Percentiles rank a stretch among this genome's conserved stretches.
Conservation (phyloP, 176 grass and related monocot species). For the Saccharum officinarum region DNA sequence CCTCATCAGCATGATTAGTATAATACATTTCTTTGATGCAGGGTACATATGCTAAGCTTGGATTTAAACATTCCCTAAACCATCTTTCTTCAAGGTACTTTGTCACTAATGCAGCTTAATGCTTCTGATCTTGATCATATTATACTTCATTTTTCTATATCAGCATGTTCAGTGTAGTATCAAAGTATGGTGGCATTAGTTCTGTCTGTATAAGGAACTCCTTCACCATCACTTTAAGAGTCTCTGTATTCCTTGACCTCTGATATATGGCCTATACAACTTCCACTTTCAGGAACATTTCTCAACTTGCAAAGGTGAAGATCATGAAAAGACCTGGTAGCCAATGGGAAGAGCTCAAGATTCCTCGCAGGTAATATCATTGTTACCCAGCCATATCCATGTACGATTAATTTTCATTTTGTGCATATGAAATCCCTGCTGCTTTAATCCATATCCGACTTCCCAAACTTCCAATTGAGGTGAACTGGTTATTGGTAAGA, state of each 20-base stretch:
- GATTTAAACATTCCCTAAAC: constrained; percentile 58
- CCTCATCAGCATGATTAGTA: background rate
- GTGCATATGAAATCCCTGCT: background rate
- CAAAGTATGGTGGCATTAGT: background rate
- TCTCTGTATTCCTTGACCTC: background rate
- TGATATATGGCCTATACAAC: constrained; percentile 7
- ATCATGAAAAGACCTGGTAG: constrained; percentile 70
- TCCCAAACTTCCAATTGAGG: background rate
- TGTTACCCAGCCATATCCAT: background rate
- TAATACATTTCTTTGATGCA: constrained; percentile 41
- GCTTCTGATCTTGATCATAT: background rate
- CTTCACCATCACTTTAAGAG: background rate
- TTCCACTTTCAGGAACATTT: constrained; percentile 74
- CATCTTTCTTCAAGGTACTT: constrained; percentile 80
- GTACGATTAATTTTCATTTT: background rate
- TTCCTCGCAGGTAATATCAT: constrained; percentile 61
- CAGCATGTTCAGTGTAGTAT: background rate
- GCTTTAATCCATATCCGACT: background rate
- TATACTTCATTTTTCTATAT: constrained; percentile 2
- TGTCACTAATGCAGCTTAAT: background rate
- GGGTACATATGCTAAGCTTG: constrained; percentile 90
- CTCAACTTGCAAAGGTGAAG: constrained; percentile 91
- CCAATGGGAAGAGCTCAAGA: constrained; percentile 74
- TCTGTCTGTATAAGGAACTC: background rate
- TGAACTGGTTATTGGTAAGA: background rate